Evolutionary conservation across 768 basidiomycete species (phyloP), one percentile per base, ranked within the genome.

Genomic region (Naganishia friedmannii): DNA sequence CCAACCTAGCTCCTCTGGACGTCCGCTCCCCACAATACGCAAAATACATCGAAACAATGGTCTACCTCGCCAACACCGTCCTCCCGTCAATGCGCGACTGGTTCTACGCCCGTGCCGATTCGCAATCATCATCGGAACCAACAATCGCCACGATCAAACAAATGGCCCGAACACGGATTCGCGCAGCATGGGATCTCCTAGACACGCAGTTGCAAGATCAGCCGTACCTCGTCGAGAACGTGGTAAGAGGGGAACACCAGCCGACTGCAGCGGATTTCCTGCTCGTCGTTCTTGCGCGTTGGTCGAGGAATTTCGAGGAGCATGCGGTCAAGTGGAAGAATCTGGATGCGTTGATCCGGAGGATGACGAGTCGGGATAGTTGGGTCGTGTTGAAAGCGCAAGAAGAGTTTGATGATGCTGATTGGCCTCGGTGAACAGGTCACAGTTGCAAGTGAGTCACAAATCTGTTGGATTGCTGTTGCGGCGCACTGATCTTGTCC

Each of bases 21-120:
- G 42, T 46, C 37, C 54, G 32, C 23, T 65, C 67, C 4, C 54
- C 60, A 6, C 53, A 58, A 19, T 66, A 66, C 19, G 65, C 65
- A 2, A 69, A 67, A 23, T 69, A 69, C 46, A 8, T 73, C 34
- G 72, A 73, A 45, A 70, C 53, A 21, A 70, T 70, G 53, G 13
- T 63, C 21, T 70, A 34, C 66, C 48, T 73, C 23, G 55, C 72
- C 46, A 69, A 70, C 31, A 23, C 53, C 10, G 39, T 73, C 13
- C 45, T 60, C 0, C 72, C 72, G 0, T 57, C 68, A 4, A 39
- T 73, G 31, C 42, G 72, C 28, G 72, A 73, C 32, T 73, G 68
- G 76, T 72, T 78, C 57, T 67, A 56, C 45, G 69, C 32, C 17
- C 63, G 26, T 21, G 48, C 34, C 17, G 68, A 71, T 63, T 46